Evolutionary conservation across 345 rosid genomes (phyloP).

Genomic region (Cardiospermum halicacabum): DNA sequence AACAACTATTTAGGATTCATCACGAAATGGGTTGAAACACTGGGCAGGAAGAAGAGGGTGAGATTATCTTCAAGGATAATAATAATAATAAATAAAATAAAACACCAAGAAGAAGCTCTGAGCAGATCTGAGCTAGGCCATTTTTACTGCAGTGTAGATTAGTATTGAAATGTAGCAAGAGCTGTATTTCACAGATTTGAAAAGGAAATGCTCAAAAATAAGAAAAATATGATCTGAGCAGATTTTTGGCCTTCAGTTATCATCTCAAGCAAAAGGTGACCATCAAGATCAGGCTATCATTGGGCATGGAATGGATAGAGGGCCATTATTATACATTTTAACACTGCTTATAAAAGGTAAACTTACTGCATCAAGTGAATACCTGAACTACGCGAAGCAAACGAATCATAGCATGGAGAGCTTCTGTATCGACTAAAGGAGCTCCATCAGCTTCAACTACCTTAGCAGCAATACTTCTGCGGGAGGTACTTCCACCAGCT

Average conservation of each 20-base stretch:
- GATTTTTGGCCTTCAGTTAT: not conserved
- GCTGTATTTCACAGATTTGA: not conserved
- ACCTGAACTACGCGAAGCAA: conserved; percentile 96
- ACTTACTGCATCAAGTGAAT: conserved; percentile 12
- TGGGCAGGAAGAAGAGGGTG: not conserved
- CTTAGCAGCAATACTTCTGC: conserved; percentile 59
- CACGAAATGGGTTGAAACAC: not conserved
- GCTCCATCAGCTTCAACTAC: conserved; percentile 84
- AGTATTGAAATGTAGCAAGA: not conserved
- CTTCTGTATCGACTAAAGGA: conserved; percentile 78
- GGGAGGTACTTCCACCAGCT: conserved; percentile 54
- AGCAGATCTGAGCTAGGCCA: not conserved
- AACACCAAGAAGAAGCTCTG: no score
- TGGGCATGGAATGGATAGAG: not conserved
- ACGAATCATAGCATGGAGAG: conserved; percentile 82
- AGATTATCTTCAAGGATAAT: not conserved
- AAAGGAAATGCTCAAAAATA: not conserved
- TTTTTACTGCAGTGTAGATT: not conserved
- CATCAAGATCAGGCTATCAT: not conserved
- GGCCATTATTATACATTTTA: not conserved
- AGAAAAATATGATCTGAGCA: no score
- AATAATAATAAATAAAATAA: no score
- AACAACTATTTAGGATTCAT: not conserved
- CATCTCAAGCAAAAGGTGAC: not conserved
- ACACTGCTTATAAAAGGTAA: not conserved